Conservation (phyloP, 148 eudicot genomes). For the Rhododendron henanense region DNA sequence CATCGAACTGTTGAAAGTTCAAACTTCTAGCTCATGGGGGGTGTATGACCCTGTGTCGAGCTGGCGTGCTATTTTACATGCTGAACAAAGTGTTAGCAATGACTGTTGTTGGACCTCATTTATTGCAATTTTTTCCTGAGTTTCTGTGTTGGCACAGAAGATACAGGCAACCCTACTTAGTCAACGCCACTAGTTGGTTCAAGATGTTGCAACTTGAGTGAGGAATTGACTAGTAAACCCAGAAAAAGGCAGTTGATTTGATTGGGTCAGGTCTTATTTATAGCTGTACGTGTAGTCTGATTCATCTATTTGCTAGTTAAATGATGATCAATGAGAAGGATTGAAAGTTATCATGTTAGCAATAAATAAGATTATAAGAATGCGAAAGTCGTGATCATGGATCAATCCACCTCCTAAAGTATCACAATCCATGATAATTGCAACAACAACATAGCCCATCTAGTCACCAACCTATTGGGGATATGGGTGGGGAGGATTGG, state of each 20-base stretch:
- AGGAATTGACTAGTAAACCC: not conserved
- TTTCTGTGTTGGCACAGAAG: not conserved
- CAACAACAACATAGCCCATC: not conserved
- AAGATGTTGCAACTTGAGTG: not conserved
- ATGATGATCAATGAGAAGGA: not conserved
- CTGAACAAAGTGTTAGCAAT: not conserved
- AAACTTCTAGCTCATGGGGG: not conserved
- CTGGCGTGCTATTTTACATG: not conserved
- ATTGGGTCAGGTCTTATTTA: not conserved
- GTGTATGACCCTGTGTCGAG: not conserved
- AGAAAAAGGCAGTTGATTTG: not conserved
- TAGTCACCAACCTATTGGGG: not conserved
- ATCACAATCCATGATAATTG: not conserved
- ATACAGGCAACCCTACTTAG: not conserved
- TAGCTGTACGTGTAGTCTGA: not conserved
- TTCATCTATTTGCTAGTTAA: not conserved
- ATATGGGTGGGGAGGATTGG: too few relatives aligned
- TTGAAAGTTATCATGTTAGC: not conserved
- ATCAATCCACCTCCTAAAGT: not conserved
- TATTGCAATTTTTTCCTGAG: not conserved
- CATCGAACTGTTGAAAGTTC: not conserved
- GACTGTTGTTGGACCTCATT: not conserved
- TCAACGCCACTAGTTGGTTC: not conserved
- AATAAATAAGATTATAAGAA: not conserved
- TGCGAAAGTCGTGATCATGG: not conserved